Evolutionary conservation across 208 protist species (phyloP), one percentile per base, ranked within the genome.

Genomic region (Plasmodiophora brassicae): DNA sequence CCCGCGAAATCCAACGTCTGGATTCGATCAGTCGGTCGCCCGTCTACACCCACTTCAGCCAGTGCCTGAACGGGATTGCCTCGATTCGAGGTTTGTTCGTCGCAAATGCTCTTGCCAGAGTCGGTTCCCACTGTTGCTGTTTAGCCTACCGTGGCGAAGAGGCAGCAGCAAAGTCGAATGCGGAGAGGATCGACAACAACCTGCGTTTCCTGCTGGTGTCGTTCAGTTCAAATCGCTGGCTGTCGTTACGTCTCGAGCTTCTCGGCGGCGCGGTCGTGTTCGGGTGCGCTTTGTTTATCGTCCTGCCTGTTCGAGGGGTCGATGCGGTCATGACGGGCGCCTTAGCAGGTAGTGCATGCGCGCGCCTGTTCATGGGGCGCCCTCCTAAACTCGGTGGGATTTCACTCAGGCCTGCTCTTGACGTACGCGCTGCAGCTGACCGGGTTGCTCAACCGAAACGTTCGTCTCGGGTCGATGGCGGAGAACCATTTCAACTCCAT

Each of bases 21-120:
- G 93, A 96, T 0, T 90, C 88, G 0, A 91, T 95, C 54, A 91
- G 92, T 25, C 86, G 88, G 43, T 94, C 92, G 39, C 94, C 95
- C 0, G 89, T 95, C 45, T 96, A 91, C 87, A 89, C 91, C 36
- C 89, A 92, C 50, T 94, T 96, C 36, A 20, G 32, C 20, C 93
- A 96, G 84, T 93, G 93, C 0, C 85, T 96, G 20, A 84, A 86
- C 45, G 95, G 95, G 8, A 20, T 95, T 0, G 5, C 72, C n/a
- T 93, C 92, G 5, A 94, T 96, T 45, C 90, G 95, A 39, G 90
- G 92, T 0, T 96, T 93, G 50, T 28, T 14, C 57, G 54, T 85
- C n/a, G n/a, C 8, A 5, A 32, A 38, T 5, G 65, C 32, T 78
- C n/a, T 5, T 5, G 32, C n/a, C n/a, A 5, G n/a, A 78, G 41